These are phyloP conservation scores for Yamadazyma conglobata DNA, from an alignment of 1,139 yeast genomes.

Conservation along the genomic window DNA sequence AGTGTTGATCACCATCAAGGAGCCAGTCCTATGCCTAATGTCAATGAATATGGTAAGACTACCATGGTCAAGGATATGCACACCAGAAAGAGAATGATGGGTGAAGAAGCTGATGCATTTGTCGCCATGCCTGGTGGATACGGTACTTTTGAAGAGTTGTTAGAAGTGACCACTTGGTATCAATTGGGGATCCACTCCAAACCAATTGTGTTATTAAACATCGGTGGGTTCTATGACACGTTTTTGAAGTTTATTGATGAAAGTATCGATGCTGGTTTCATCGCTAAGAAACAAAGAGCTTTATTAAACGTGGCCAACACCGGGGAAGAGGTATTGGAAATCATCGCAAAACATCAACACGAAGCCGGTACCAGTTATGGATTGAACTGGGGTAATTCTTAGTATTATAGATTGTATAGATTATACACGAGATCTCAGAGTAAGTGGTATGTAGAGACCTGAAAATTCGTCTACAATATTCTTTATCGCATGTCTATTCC, in stretches of 20 bases:
- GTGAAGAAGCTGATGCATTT: conserved; percentile 80
- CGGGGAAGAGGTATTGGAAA: conserved; percentile 59
- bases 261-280: conserved; percentile 62
- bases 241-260: conserved; percentile 57
- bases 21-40: conserved; percentile 60
- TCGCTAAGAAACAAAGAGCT: conserved; percentile 61
- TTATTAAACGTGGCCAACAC: conserved; percentile 69
- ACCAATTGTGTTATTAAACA: conserved; percentile 75
- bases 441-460: too few species aligned
- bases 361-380: conserved; percentile 70
- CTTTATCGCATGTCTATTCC: too few species aligned
- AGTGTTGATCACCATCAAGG: conserved; percentile 54
- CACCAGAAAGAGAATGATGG: conserved; percentile 84
- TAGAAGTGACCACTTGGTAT: conserved; percentile 86
- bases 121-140: conserved; percentile 91
- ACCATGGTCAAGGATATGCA: conserved; percentile 88
- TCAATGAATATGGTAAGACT: conserved; percentile 67
- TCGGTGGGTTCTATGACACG: conserved; percentile 76
- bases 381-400: conserved; percentile 58
- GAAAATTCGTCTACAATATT: neutral
- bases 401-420: too few species aligned
- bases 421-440: too few species aligned
- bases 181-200: conserved; percentile 82
- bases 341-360: conserved; percentile 57
- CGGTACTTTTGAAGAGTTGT: conserved; percentile 85